Conservation (phyloP, 495 filamentous ascomycete genomes). For the Penicillium paxilli region DNA sequence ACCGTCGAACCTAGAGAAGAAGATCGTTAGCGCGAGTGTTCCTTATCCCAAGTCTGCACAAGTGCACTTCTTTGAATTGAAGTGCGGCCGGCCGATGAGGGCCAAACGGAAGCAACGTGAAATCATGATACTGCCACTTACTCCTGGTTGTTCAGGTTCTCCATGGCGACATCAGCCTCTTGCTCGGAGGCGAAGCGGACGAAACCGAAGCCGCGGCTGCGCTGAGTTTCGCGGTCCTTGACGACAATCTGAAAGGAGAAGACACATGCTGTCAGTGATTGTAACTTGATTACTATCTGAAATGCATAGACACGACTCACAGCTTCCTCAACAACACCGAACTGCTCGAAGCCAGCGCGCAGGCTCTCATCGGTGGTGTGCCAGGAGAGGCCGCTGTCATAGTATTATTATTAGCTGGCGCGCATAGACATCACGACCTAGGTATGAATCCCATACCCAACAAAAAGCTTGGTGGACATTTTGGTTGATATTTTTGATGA, state of each 20-base stretch:
- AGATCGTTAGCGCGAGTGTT: neutral
- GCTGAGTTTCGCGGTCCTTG: constrained; percentile 19
- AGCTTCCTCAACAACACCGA: constrained; percentile 10
- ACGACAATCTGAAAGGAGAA: constrained; percentile 11
- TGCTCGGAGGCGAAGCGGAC: constrained; percentile 10
- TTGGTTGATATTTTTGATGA: too few species aligned
- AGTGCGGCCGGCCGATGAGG: too few species aligned
- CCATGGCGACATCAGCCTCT: constrained; percentile 11
- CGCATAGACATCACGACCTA: neutral
- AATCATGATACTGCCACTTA: neutral
- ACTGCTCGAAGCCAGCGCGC: constrained; percentile 5
- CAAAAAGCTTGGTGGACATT: neutral
- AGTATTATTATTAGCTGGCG: too few species aligned
- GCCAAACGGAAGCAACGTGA: too few species aligned
- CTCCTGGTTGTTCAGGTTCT: constrained; percentile 14
- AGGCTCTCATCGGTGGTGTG: constrained; percentile 11
- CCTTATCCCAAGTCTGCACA: too few species aligned
- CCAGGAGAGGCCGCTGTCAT: constrained; percentile 16
- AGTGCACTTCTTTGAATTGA: too few species aligned
- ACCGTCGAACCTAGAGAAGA: constrained; percentile 12
- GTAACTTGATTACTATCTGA: too few species aligned
- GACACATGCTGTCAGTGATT: too few species aligned
- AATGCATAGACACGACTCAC: constrained; percentile 1
- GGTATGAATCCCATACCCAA: neutral
- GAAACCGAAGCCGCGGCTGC: constrained; percentile 23